phyloP scores from a whole-genome alignment of 306 rosid genomes.

The Heteromeles arbutifolia region DNA sequence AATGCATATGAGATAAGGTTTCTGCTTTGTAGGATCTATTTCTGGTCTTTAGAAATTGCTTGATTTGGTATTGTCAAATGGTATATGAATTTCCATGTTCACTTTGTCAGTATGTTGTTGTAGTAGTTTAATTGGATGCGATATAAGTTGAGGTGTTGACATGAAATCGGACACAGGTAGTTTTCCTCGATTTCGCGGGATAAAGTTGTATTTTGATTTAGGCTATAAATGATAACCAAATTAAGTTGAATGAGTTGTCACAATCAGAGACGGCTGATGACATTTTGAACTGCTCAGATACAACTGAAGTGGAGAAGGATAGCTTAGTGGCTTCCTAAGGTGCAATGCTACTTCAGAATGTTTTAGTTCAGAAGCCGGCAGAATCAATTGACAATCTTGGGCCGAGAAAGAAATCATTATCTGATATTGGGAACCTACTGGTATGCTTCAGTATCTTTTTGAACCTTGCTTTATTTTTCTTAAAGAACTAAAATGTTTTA shows the following conservation, averaged over 20 bases:
- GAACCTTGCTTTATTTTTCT: background rate
- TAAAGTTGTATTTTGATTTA: no score
- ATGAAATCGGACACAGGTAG: no score
- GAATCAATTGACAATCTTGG: constrained; percentile 27
- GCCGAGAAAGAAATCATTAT: constrained; percentile 54
- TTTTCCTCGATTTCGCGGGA: no score
- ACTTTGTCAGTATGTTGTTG: no score
- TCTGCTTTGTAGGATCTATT: no score
- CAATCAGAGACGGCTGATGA: constrained; percentile 31
- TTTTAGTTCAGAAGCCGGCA: constrained; percentile 48
- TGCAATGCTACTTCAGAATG: constrained; percentile 48
- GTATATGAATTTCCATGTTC: no score
- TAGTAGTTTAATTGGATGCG: no score
- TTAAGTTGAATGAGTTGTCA: constrained; percentile 20
- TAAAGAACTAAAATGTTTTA: background rate
- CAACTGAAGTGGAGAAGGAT: constrained; percentile 16
- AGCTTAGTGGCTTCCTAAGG: constrained; percentile 38
- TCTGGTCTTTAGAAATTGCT: no score
- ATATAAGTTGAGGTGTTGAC: no score
- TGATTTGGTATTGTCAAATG: no score
- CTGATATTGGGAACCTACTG: constrained; percentile 74
- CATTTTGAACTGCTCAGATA: constrained; percentile 14
- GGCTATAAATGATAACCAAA: background rate
- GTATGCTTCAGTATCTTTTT: constrained; percentile 27
- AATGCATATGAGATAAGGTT: no score